Evolutionary conservation across 129 eudicot genomes (phyloP).

Genomic region (Dittrichia graveolens): DNA sequence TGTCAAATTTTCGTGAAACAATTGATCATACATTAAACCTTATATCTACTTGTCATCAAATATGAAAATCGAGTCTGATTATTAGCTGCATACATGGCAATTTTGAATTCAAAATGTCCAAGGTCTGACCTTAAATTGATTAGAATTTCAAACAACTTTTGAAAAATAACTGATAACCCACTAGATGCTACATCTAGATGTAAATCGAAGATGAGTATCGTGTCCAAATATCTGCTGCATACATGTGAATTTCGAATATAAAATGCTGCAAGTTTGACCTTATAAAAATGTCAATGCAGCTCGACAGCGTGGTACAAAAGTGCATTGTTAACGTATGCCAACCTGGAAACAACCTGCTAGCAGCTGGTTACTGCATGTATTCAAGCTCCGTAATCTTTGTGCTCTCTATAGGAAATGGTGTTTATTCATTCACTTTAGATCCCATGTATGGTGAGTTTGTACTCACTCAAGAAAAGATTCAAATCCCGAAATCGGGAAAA

Average conservation of each 20-base stretch:
- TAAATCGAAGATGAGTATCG: neutral
- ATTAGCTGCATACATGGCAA: neutral
- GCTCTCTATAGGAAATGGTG: conserved; percentile 79
- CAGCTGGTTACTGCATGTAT: conserved; percentile 99
- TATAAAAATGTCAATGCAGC: conserved; percentile 48
- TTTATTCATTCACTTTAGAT: conserved; percentile 78
- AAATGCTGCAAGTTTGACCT: conserved; percentile 13
- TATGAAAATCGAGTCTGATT: neutral
- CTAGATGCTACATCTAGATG: neutral
- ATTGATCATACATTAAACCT: neutral
- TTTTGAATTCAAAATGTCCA: neutral
- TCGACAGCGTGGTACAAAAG: conserved; percentile 53
- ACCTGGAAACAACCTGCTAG: conserved; percentile 91
- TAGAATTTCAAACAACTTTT: too few species aligned
- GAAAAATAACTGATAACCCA: neutral
- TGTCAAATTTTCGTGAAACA: neutral
- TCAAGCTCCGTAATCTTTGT: conserved; percentile 96
- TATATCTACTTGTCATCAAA: neutral
- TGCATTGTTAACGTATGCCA: conserved; percentile 89
- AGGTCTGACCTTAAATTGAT: neutral
- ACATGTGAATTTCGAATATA: neutral
- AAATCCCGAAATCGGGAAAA: conserved; percentile 82
- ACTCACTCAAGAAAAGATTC: conserved; percentile 78
- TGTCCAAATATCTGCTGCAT: neutral
- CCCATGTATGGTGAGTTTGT: conserved; percentile 98